Conservation (phyloP, 192 early-diverging fungal genomes). For the Phlyctochytrium planicorne region DNA sequence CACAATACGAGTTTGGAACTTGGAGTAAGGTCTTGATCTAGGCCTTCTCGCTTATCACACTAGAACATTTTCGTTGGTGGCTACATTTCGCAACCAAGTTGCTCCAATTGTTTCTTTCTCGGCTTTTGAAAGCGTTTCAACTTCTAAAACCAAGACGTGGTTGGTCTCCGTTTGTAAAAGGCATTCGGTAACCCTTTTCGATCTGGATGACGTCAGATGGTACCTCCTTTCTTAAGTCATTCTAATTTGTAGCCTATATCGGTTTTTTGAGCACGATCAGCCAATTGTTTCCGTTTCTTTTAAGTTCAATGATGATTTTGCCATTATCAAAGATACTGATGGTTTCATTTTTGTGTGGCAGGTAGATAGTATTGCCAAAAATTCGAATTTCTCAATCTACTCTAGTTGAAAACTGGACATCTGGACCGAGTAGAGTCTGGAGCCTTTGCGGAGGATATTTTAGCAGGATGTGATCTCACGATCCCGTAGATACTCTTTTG, state of each 20-base stretch:
- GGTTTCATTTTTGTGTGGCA: slow-evolving; percentile 75
- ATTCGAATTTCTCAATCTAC: background rate
- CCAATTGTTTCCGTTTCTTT: slow-evolving; percentile 61
- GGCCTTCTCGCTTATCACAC: background rate
- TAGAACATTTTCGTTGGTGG: slow-evolving; percentile 6
- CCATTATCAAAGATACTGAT: slow-evolving; percentile 64
- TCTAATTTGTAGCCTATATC: slow-evolving; percentile 32
- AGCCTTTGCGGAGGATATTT: slow-evolving; percentile 51
- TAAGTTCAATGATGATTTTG: slow-evolving; percentile 63
- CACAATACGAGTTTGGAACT: slow-evolving; percentile 70
- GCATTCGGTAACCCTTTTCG: slow-evolving; percentile 68
- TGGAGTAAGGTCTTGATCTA: slow-evolving; percentile 53
- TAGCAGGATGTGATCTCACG: slow-evolving; percentile 54
- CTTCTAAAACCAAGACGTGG: slow-evolving; percentile 32
- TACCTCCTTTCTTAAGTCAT: slow-evolving; percentile 23
- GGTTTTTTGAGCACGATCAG: slow-evolving; percentile 62
- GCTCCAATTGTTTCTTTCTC: slow-evolving; percentile 19
- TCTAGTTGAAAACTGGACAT: slow-evolving; percentile 71
- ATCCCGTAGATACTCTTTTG: slow-evolving; percentile 37
- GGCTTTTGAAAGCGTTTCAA: slow-evolving; percentile 25
- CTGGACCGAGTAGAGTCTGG: slow-evolving; percentile 66
- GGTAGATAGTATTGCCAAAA: slow-evolving; percentile 38
- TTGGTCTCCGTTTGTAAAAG: slow-evolving; percentile 69
- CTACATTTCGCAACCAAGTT: slow-evolving; percentile 52
- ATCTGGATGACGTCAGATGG: slow-evolving; percentile 73